Base-by-base conservation (phyloP, 2,329 filamentous ascomycete genomes). In the Atkinsonella hypoxylon region DNA sequence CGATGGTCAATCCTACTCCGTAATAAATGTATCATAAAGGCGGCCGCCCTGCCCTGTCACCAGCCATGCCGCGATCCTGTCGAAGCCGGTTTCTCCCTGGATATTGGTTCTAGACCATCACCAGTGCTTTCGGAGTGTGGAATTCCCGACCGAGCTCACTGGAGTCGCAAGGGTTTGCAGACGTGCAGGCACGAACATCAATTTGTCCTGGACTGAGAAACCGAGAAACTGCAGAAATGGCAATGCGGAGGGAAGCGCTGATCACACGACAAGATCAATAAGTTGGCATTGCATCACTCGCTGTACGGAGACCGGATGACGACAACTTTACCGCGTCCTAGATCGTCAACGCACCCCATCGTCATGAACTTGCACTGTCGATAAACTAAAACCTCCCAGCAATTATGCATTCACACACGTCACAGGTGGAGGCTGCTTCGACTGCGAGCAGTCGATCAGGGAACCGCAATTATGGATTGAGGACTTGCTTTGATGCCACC, bases 401-500 rank as follows among this genome's bases (percentile, higher is more conserved):
- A 12, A 45, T 45, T 17, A 45, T 51, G 50, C 41, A 22, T 45
- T 18, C 10, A 26, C 22, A 34, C 13, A 31, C 17, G 18, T 26
- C 41, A 38, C n/a, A 40, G 13, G 34, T 13, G 4, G n/a, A 36
- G 4, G 34, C 34, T 13, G 34, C 30, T 5, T 32, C 46, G 42
- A 42, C 48, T 15, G 8, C 41, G 17, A 46, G 34, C 11, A 51
- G 41, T 8, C 32, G 30, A 32, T 13, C 7, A 4, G 41, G 34
- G 15, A 17, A 34, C 41, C 34, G 40, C 32, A 30, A 26, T 12
- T 26, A 36, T 49, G 36, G 41, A 42, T 38, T 26, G 15, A 40
- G n/a, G 32, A 50, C 42, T 15, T 45, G 40, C 13, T n/a, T 50
- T 17, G 42, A 45, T 45, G 48, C n/a, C 10, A 40, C 48, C n/a